Conservation (phyloP, 139 green algal genomes). For the Pleodorina starrii region DNA sequence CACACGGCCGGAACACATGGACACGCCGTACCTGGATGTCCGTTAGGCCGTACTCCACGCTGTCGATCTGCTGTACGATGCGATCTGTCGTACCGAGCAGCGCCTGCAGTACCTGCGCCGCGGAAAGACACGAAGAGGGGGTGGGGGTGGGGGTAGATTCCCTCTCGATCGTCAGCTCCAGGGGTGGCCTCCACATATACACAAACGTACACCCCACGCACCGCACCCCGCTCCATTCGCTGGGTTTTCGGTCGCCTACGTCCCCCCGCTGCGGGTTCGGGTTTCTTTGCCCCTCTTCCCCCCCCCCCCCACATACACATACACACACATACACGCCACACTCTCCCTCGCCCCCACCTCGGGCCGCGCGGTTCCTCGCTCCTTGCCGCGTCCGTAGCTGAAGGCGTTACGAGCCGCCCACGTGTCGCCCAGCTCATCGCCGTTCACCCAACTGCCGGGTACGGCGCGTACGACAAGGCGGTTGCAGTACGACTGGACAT, state of each 20-base stretch:
- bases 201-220: too few species aligned
- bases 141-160: too few species aligned
- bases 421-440: constrained; percentile 94
- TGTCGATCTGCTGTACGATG: constrained; percentile 95
- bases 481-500: background rate
- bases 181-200: too few species aligned
- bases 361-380: constrained; percentile 80
- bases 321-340: too few species aligned
- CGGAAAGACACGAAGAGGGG: too few species aligned
- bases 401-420: constrained; percentile 96
- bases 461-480: background rate
- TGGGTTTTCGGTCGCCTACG: too few species aligned
- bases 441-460: constrained; percentile 79
- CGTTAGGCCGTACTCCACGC: constrained; percentile 98
- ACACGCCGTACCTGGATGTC: constrained; percentile 95
- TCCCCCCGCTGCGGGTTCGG: too few species aligned
- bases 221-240: too few species aligned
- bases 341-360: constrained; percentile 65
- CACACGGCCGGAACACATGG: too few species aligned
- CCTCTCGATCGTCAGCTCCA: too few species aligned
- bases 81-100: constrained; percentile 90
- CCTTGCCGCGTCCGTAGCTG: constrained; percentile 87
- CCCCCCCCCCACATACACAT: too few species aligned
- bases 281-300: too few species aligned
- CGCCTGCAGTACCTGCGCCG: constrained; percentile 55